phyloP scores from a whole-genome alignment of 148 eudicot genomes.

The Rhododendron henanense region DNA sequence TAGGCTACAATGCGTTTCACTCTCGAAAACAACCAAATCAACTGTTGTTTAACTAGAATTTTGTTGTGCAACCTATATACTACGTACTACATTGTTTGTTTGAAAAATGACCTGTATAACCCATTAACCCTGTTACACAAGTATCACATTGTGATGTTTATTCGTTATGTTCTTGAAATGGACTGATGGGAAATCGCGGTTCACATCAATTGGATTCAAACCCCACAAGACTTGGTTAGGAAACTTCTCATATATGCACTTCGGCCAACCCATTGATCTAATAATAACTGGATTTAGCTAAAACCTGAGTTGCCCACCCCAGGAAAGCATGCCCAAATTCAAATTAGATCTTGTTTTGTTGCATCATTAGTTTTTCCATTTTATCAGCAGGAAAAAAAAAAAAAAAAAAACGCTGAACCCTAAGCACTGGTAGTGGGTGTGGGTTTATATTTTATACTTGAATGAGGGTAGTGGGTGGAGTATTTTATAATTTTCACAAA shows the following conservation, averaged over 20 bases:
- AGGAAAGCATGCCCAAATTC: neutral
- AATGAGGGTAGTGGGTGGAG: neutral
- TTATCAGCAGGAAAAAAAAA: neutral
- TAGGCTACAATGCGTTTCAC: neutral
- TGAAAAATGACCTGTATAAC: neutral
- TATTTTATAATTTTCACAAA: neutral
- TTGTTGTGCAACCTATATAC: neutral
- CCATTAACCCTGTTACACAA: neutral
- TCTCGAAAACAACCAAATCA: neutral
- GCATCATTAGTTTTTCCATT: neutral
- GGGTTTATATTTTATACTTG: neutral
- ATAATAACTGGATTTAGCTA: neutral
- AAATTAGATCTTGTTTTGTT: neutral
- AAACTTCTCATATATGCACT: neutral
- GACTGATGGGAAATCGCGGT: neutral
- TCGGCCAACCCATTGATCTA: neutral
- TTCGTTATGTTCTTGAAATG: neutral
- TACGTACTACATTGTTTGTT: neutral
- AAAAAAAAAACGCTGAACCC: neutral
- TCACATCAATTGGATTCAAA: neutral
- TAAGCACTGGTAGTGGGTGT: neutral
- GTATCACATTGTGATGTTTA: neutral
- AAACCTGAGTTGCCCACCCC: neutral
- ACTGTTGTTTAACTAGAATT: neutral
- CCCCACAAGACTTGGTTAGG: neutral